A percentile compares a stretch with the other conserved stretches of the same genome.
Conservation (phyloP, 805 yeast genomes). For the Clavispora vitiphila region DNA sequence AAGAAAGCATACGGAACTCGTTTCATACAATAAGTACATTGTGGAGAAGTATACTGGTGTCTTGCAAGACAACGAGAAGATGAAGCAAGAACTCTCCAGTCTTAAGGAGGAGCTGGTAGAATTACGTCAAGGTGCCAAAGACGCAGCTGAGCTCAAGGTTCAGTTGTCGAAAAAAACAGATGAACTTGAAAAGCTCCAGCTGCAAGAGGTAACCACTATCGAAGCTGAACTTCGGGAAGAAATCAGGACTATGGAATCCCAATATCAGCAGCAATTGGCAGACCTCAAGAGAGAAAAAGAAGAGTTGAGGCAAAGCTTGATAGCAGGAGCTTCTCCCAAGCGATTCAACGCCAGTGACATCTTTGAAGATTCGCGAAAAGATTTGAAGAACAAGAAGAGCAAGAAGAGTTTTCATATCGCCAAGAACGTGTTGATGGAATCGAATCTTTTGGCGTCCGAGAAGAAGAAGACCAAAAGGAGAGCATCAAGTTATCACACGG, state of each 20-base stretch:
- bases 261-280: background rate
- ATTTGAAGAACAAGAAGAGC: conserved; percentile 6
- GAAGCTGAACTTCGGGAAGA: background rate
- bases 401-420: background rate
- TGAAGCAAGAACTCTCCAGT: background rate
- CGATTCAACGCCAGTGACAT: conserved; percentile 5
- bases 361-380: conserved; percentile 11
- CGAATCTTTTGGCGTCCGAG: background rate
- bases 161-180: background rate
- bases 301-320: background rate
- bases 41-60: conserved; percentile 1
- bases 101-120: background rate
- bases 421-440: conserved; percentile 1
- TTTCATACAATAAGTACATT: conserved; percentile 1
- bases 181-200: background rate
- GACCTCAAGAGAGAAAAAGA: background rate
- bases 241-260: background rate
- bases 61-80: conserved; percentile 1
- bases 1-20: background rate
- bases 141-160: background rate
- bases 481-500: background rate
- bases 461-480: conserved; percentile 3
- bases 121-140: background rate
- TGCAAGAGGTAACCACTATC: background rate
- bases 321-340: background rate